Evolutionary conservation across 139 green algal species (phyloP).

Genomic region (Mesostigma viride): DNA sequence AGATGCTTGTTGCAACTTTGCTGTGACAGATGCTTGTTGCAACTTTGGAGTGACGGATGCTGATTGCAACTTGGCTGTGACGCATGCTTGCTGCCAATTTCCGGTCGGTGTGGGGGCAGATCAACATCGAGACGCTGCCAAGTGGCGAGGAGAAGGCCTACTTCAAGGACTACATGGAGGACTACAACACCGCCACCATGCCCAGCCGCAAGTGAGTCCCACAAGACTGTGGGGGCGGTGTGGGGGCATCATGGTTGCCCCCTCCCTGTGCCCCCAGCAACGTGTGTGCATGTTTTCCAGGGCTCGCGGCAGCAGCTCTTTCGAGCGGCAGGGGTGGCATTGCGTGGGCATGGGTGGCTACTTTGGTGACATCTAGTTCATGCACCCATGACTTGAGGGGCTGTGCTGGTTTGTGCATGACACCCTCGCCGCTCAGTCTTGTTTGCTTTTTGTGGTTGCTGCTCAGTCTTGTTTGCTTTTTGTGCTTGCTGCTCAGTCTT

Average conservation of each 20-base stretch:
- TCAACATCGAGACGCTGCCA: neutral
- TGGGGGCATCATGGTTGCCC: neutral
- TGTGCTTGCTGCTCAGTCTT: too few relatives aligned
- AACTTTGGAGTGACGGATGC: too few relatives aligned
- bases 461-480: too few relatives aligned
- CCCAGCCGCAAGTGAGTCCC: slow-evolving; percentile 24
- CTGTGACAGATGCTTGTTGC: too few relatives aligned
- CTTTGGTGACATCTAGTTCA: neutral
- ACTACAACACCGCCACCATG: slow-evolving; percentile 32
- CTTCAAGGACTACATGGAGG: slow-evolving; percentile 24
- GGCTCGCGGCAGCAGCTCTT: neutral
- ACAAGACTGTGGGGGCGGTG: neutral
- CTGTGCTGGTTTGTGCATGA: too few relatives aligned
- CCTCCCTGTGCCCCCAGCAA: neutral
- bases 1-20: too few relatives aligned
- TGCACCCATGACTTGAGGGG: neutral
- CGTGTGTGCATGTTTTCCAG: neutral
- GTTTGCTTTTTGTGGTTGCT: too few relatives aligned
- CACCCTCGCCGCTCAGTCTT: too few relatives aligned
- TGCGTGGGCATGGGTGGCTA: neutral
- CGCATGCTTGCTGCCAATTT: too few relatives aligned
- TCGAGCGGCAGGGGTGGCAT: neutral
- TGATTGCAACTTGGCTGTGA: too few relatives aligned
- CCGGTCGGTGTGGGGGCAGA: too few relatives aligned
- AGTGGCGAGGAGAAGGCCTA: neutral